These are phyloP conservation scores for Paramarasmius palmivorus DNA, from an alignment of 1,284 basidiomycete genomes.

Conservation along the genomic window DNA sequence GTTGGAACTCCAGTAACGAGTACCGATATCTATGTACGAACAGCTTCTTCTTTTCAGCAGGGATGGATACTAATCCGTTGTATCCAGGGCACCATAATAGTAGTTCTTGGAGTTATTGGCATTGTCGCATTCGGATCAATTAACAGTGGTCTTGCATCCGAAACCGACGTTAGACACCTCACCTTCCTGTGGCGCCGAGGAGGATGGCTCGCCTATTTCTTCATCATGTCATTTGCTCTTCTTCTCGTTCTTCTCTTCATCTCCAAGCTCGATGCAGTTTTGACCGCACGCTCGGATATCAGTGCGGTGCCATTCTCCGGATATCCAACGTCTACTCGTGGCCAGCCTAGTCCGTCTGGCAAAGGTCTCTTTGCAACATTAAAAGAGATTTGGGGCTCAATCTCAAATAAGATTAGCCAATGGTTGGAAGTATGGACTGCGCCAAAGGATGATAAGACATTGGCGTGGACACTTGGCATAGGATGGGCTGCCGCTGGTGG, in stretches of 20 bases:
- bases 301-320: conserved; percentile 54
- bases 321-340: conserved; percentile 8
- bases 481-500: conserved; percentile 92
- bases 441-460: conserved; percentile 76
- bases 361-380: conserved; percentile 25
- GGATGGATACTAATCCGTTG: not conserved
- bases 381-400: conserved; percentile 40
- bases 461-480: conserved; percentile 89
- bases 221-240: conserved; percentile 74
- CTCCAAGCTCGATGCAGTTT: conserved; percentile 65
- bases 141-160: conserved; percentile 70
- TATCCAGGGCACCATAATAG: conserved; percentile 75
- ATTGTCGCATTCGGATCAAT: conserved; percentile 86
- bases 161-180: conserved; percentile 72
- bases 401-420: conserved; percentile 57
- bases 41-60: not conserved
- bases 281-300: conserved; percentile 66
- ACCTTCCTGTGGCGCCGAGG: conserved; percentile 80
- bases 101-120: conserved; percentile 81
- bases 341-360: not conserved
- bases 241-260: conserved; percentile 65
- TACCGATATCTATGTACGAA: conserved; percentile 74
- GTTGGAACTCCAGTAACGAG: conserved; percentile 81
- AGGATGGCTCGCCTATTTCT: conserved; percentile 89
- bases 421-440: conserved; percentile 76